A percentile compares a stretch with the other conserved stretches of the same genome.
These are phyloP conservation scores for Peronospora tabacina DNA, from an alignment of 352 stramenopile genomes.

Conservation along the genomic window DNA sequence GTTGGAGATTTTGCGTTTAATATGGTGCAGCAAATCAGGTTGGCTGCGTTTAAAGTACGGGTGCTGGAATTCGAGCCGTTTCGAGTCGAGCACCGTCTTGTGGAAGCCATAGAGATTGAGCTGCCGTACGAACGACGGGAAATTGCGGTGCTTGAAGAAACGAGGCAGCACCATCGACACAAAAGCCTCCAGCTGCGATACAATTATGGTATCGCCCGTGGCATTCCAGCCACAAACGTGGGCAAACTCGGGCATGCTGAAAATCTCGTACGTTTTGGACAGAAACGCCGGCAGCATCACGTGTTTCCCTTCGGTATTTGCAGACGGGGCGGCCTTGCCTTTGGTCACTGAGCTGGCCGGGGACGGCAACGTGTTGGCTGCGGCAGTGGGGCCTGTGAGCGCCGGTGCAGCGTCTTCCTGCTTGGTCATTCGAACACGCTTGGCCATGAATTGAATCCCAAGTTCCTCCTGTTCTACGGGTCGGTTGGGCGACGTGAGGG, in stretches of 20 bases:
- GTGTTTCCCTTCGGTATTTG: constrained; percentile 51
- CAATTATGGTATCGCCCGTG: constrained; percentile 89
- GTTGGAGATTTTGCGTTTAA: constrained; percentile 85
- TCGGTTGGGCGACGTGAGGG: neutral
- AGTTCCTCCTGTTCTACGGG: constrained; percentile 11
- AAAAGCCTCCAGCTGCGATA: constrained; percentile 80
- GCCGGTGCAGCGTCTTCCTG: constrained; percentile 13
- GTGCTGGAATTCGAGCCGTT: constrained; percentile 90
- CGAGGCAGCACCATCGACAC: constrained; percentile 77
- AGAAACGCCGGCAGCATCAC: constrained; percentile 87
- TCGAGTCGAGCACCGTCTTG: constrained; percentile 89
- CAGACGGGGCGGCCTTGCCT: constrained; percentile 8
- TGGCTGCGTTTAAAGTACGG: constrained; percentile 86
- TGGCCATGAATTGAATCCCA: constrained; percentile 39
- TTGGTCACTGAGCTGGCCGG: constrained; percentile 1
- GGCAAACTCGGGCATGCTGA: constrained; percentile 77
- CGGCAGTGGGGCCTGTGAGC: constrained; percentile 1
- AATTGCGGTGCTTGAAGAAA: constrained; percentile 92
- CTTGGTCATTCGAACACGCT: constrained; percentile 48
- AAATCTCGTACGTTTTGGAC: constrained; percentile 92
- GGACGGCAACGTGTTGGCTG: neutral
- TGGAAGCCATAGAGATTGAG: constrained; percentile 92
- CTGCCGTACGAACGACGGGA: constrained; percentile 91
- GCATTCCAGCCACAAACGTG: constrained; percentile 87
- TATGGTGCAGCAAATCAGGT: constrained; percentile 78